Base-by-base conservation (phyloP, 306 rosid species). In the Luffa aegyptiaca region DNA sequence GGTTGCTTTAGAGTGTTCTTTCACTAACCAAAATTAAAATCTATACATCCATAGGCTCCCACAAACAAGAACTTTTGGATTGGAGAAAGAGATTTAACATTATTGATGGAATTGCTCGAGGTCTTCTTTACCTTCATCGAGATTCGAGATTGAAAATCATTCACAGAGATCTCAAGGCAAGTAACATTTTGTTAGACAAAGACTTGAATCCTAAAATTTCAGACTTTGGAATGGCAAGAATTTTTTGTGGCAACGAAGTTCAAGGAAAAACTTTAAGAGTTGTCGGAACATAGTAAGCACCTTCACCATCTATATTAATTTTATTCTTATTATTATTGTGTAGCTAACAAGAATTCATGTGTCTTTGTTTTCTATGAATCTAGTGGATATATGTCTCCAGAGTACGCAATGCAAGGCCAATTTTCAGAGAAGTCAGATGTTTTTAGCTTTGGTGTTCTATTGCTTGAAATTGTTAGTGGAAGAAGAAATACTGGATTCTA, bases 41-140 rank as follows among this genome's bases (percentile, higher is more conserved):
- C 44, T 35, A 13, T 2, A 26, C 31, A 26, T 26, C 31, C 10
- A 31, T 13, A 74, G 78, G 55, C 26, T 33, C 42, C 3, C 2
- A 59, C 20, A 48, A 48, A 3, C 13, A 14, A 16, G 1, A 16
- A 52, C 31, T 52, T 14, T 33, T 52, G 17, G 31, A 75, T 51
- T 75, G 48, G 79, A 51, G 31, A 17, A 17, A 17, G 1, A 36
- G 63, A 53, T 52, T 51, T 37, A 73, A 20, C 4, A 73, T 73
- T 12, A 73, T 73, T 8, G 78, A 73, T 12, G 78, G 78, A 46
- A 73, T 73, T 73, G 78, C 78, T 48, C 78, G 61, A 48, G 63
- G 79, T 8, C 79, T 75, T 14, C 63, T 51, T 51, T 75, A 75
- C 1, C 61, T 75, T 31, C 79, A 51, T 51, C 33, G 62, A 9